Evolutionary conservation across 805 yeast species (phyloP).

Genomic region (Sugiyamaella smithiae): DNA sequence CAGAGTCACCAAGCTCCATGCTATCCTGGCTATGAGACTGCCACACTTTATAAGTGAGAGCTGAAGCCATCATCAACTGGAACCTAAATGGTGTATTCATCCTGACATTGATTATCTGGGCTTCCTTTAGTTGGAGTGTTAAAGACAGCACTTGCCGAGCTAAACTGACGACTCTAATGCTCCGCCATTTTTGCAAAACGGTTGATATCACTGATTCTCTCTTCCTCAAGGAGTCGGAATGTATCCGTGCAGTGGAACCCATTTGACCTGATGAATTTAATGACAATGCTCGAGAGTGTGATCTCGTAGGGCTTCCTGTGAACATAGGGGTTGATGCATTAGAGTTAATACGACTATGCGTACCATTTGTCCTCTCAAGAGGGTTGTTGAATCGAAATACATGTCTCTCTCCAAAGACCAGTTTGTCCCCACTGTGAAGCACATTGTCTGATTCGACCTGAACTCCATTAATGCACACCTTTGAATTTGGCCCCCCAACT

Average conservation of each 20-base stretch:
- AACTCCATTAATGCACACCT: constrained; percentile 25
- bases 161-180: not conserved
- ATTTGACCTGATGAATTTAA: too few species aligned
- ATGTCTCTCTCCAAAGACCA: constrained; percentile 27
- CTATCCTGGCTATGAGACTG: not conserved
- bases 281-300: not conserved
- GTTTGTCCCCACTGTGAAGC: constrained; percentile 27
- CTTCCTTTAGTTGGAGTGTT: not conserved
- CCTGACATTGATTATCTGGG: not conserved
- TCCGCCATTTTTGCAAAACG: not conserved
- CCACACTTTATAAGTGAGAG: not conserved
- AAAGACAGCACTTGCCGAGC: not conserved
- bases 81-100: not conserved
- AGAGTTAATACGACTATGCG: not conserved
- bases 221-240: not conserved
- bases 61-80: not conserved
- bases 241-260: too few species aligned
- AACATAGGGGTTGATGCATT: not conserved
- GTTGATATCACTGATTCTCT: not conserved
- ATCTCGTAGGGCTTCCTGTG: not conserved
- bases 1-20: not conserved
- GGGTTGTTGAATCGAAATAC: constrained; percentile 28
- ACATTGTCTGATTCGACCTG: constrained; percentile 13
- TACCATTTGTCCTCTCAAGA: constrained; percentile 9
- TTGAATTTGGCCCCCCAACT: constrained; percentile 14